phyloP scores from a whole-genome alignment of 805 yeast genomes.

The Jamesozyma rosinii region DNA sequence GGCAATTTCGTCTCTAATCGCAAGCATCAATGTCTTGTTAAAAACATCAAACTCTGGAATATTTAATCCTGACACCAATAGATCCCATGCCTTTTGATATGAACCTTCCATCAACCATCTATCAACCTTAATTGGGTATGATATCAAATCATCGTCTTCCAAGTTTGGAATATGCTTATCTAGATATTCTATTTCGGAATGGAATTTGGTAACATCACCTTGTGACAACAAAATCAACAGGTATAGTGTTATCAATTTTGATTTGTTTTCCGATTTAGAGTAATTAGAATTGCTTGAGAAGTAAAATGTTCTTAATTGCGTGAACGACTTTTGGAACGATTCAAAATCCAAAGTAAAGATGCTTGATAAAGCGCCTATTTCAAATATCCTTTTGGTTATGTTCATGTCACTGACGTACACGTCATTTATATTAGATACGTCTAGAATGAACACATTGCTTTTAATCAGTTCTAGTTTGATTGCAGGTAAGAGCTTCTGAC shows the following conservation, averaged over 20 bases:
- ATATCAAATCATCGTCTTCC: slow-evolving; percentile 62
- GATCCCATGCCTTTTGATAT: slow-evolving; percentile 81
- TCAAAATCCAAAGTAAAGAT: slow-evolving; percentile 54
- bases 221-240: slow-evolving; percentile 68
- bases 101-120: slow-evolving; percentile 95
- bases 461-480: slow-evolving; percentile 74
- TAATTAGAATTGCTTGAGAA: slow-evolving; percentile 30
- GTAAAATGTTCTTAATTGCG: slow-evolving; percentile 74
- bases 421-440: slow-evolving; percentile 30
- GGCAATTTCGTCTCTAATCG: slow-evolving; percentile 82
- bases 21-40: slow-evolving; percentile 61
- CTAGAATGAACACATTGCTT: slow-evolving; percentile 68
- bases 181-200: slow-evolving; percentile 75
- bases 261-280: slow-evolving; percentile 47
- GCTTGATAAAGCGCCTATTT: slow-evolving; percentile 77
- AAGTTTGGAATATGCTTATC: slow-evolving; percentile 36
- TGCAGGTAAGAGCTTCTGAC: slow-evolving; percentile 54
- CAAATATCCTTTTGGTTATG: slow-evolving; percentile 74
- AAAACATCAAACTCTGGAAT: slow-evolving; percentile 73
- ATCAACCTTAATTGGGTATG: slow-evolving; percentile 82
- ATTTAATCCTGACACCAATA: slow-evolving; percentile 36
- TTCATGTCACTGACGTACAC: slow-evolving; percentile 52
- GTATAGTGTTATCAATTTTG: slow-evolving; percentile 68
- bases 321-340: slow-evolving; percentile 62
- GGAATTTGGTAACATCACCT: slow-evolving; percentile 81